A percentile compares a stretch with the other conserved stretches of the same genome.
Evolutionary conservation across 2,329 filamentous ascomycete genomes (phyloP).

Genomic region (Aspergillus vadensis): DNA sequence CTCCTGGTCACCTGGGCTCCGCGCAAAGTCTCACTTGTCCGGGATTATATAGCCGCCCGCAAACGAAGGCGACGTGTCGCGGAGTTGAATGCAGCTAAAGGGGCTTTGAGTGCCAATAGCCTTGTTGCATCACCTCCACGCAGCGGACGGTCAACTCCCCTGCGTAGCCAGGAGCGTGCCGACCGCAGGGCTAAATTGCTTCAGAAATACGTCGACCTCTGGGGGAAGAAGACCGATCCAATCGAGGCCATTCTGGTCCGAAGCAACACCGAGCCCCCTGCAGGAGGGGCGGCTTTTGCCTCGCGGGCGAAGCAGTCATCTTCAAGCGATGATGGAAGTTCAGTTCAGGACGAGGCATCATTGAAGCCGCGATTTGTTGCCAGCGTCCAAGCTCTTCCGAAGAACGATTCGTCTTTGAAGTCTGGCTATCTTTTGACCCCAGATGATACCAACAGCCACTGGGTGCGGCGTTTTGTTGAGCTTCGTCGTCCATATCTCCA

Average conservation of each 20-base stretch:
- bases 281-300: slow-evolving; percentile 37
- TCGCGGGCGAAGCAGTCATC: slow-evolving; percentile 26
- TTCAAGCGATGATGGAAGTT: slow-evolving; percentile 30
- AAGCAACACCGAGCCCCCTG: slow-evolving; percentile 48
- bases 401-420: slow-evolving; percentile 80
- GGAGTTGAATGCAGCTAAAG: slow-evolving; percentile 71
- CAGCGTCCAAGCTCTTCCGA: slow-evolving; percentile 74
- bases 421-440: slow-evolving; percentile 85
- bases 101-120: slow-evolving; percentile 44
- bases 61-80: slow-evolving; percentile 73
- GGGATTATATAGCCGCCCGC: slow-evolving; percentile 76
- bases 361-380: slow-evolving; percentile 68
- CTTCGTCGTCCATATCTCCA: slow-evolving; percentile 89
- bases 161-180: slow-evolving; percentile 37
- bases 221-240: slow-evolving; percentile 44
- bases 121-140: slow-evolving; percentile 39
- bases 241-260: slow-evolving; percentile 48
- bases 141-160: slow-evolving; percentile 40
- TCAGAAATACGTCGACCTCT: slow-evolving; percentile 46
- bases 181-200: slow-evolving; percentile 43
- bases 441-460: slow-evolving; percentile 73
- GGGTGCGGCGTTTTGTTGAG: slow-evolving; percentile 92
- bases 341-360: slow-evolving; percentile 34
- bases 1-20: slow-evolving; percentile 81
- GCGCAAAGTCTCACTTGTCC: slow-evolving; percentile 85